A percentile compares a stretch with the other conserved stretches of the same genome.
phyloP scores from a whole-genome alignment of 371 early-diverging fungal species.

The Mucor mucedo region DNA sequence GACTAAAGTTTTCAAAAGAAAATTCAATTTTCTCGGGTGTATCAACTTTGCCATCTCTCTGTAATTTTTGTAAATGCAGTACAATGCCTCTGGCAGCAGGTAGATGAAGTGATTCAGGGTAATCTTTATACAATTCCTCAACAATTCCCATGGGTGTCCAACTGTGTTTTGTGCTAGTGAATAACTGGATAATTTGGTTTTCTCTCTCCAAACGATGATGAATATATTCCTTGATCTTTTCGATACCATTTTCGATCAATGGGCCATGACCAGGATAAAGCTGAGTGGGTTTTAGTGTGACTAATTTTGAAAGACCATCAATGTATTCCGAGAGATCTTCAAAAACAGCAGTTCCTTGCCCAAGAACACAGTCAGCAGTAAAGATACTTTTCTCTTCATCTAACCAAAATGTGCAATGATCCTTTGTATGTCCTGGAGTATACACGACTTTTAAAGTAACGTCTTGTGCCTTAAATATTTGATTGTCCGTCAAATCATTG shows the following conservation, averaged over 20 bases:
- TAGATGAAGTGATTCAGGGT: constrained; percentile 59
- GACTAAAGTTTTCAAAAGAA: constrained; percentile 10
- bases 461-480: constrained; percentile 64
- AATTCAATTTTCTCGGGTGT: not conserved
- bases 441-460: constrained; percentile 67
- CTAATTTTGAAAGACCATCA: constrained; percentile 58
- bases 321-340: constrained; percentile 75
- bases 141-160: constrained; percentile 68
- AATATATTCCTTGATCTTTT: constrained; percentile 72
- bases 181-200: constrained; percentile 65
- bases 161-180: constrained; percentile 32
- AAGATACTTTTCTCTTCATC: constrained; percentile 78
- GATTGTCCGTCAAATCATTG: constrained; percentile 48
- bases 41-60: constrained; percentile 59
- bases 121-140: constrained; percentile 62
- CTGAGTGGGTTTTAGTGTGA: constrained; percentile 34
- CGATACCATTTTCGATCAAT: constrained; percentile 65
- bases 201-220: constrained; percentile 80
- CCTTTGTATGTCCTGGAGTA: constrained; percentile 87
- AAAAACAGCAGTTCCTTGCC: constrained; percentile 85
- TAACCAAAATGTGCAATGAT: constrained; percentile 78
- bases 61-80: constrained; percentile 74
- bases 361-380: constrained; percentile 85
- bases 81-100: constrained; percentile 72
- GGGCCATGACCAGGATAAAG: constrained; percentile 86